Percentiles rank a stretch among this genome's conserved stretches.
Evolutionary conservation across 257 asterid species (phyloP).

Genomic region (Solanum tacnaense): DNA sequence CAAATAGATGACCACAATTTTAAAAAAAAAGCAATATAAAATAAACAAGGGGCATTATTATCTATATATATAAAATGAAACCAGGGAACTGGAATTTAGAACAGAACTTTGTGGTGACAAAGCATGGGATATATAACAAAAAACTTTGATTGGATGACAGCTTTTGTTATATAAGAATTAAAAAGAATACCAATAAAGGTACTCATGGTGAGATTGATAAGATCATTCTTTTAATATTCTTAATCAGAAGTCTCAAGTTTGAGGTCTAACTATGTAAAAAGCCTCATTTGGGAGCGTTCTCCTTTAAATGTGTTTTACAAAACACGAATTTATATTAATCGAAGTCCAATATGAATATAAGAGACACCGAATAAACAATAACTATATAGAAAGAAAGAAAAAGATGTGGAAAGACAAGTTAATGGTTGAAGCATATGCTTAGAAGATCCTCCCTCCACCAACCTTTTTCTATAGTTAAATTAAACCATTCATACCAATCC

Average conservation of each 20-base stretch:
- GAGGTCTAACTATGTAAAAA: neutral
- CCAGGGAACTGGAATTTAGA: neutral
- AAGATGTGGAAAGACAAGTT: neutral
- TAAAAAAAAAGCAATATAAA: neutral
- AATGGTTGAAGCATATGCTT: conserved; percentile 7
- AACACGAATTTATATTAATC: fast-evolving
- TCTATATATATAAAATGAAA: too few relatives aligned
- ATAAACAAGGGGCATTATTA: neutral
- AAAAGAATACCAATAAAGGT: neutral
- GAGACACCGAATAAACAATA: neutral
- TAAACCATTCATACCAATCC: neutral
- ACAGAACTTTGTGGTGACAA: neutral
- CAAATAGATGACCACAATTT: neutral
- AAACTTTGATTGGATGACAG: neutral
- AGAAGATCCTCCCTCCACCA: conserved; percentile 4
- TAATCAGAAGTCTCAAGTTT: neutral
- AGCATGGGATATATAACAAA: neutral
- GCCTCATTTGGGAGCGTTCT: fast-evolving
- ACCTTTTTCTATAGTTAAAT: neutral
- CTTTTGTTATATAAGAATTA: neutral
- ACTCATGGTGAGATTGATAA: neutral
- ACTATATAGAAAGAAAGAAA: neutral
- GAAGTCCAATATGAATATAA: fast-evolving
- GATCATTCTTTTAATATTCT: neutral
- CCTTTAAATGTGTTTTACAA: neutral